These are phyloP conservation scores for Phoma sp. DNA, from an alignment of 2,329 filamentous ascomycete species.

Conservation along the genomic window DNA sequence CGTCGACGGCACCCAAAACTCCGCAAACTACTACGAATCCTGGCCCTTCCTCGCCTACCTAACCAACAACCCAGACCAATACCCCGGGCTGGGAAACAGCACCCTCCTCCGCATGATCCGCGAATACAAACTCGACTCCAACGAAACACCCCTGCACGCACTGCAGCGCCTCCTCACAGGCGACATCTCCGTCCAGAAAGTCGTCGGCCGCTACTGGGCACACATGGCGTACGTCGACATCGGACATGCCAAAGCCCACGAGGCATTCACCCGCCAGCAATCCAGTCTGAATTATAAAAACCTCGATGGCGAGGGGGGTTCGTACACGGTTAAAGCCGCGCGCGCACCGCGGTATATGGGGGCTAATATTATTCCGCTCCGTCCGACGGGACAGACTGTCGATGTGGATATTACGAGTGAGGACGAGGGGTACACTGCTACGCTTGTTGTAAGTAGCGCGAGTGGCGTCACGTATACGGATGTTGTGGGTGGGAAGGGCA, in stretches of 20 bases:
- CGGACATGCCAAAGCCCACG: slow-evolving; percentile 53
- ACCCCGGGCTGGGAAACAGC: slow-evolving; percentile 29
- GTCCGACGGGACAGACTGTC: slow-evolving; percentile 38
- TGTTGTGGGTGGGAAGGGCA: slow-evolving; percentile 18
- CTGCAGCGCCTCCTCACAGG: slow-evolving; percentile 51
- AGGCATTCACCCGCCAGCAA: slow-evolving; percentile 49
- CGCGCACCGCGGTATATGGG: slow-evolving; percentile 59
- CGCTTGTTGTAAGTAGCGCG: slow-evolving; percentile 14
- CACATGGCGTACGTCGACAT: slow-evolving; percentile 62
- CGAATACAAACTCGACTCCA: slow-evolving; percentile 54
- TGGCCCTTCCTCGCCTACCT: slow-evolving; percentile 61
- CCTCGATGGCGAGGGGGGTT: slow-evolving; percentile 46
- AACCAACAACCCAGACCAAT: slow-evolving; percentile 57
- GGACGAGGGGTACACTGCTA: slow-evolving; percentile 17
- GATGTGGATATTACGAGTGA: slow-evolving; percentile 17
- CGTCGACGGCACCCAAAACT: slow-evolving; percentile 52
- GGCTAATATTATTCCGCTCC: slow-evolving; percentile 58
- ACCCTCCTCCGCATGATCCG: slow-evolving; percentile 40
- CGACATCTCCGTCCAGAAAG: slow-evolving; percentile 41
- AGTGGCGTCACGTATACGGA: slow-evolving; percentile 19
- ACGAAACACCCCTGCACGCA: slow-evolving; percentile 60
- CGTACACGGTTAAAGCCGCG: slow-evolving; percentile 53
- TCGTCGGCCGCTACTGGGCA: slow-evolving; percentile 61
- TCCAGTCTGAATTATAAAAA: slow-evolving; percentile 52
- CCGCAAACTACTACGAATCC: slow-evolving; percentile 57